These are phyloP conservation scores for Mycosphaerella sp. DNA, from an alignment of 2,329 filamentous ascomycete species.

Conservation along the genomic window DNA sequence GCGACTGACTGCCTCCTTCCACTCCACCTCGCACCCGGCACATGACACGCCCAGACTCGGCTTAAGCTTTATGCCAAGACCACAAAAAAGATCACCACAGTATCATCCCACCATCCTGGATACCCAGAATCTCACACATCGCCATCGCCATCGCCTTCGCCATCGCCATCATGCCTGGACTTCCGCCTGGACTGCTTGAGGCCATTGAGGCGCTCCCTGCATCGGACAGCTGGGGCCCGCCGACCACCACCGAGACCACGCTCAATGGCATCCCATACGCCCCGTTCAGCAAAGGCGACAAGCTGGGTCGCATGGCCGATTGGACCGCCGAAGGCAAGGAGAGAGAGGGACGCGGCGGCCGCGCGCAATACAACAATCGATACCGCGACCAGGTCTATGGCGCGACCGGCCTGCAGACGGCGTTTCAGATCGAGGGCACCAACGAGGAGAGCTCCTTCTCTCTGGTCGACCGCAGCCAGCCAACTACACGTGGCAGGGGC, in stretches of 20 bases:
- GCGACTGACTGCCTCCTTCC: no score
- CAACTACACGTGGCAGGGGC: slow-evolving; percentile 71
- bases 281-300: slow-evolving; percentile 97
- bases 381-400: slow-evolving; percentile 97
- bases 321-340: slow-evolving; percentile 90
- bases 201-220: slow-evolving; percentile 43
- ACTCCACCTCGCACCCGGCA: no score
- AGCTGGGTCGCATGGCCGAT: slow-evolving; percentile 97
- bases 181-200: slow-evolving; percentile 35
- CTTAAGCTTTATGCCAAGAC: no score
- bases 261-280: slow-evolving; percentile 94
- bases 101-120: neutral
- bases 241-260: slow-evolving; percentile 75
- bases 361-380: slow-evolving; percentile 86
- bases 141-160: neutral
- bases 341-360: slow-evolving; percentile 63
- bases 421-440: slow-evolving; percentile 76
- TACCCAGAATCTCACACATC: neutral
- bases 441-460: slow-evolving; percentile 98
- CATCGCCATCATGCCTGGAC: slow-evolving; percentile 9
- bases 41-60: no score
- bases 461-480: slow-evolving; percentile 90
- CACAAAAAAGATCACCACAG: no score
- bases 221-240: slow-evolving; percentile 67
- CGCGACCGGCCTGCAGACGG: slow-evolving; percentile 65